Evolutionary conservation across 169 alveolate species (phyloP).

Genomic region (Cryptosporidium sp.): DNA sequence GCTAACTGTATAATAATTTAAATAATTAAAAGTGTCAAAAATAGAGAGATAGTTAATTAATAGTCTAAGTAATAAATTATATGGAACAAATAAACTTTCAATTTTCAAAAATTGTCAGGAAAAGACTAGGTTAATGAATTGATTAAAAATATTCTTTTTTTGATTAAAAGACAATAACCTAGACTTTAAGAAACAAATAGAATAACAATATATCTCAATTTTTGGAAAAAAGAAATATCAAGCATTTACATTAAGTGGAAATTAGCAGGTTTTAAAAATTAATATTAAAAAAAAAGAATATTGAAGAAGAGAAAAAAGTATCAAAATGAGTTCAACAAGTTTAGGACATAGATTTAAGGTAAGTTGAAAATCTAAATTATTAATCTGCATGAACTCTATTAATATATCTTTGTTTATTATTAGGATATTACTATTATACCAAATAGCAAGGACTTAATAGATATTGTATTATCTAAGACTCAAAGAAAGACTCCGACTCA

Average conservation of each 20-base stretch:
- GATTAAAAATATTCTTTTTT: neutral
- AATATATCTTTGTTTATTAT: neutral
- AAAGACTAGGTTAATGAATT: slow-evolving; percentile 34
- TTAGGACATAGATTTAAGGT: slow-evolving; percentile 76
- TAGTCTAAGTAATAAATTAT: neutral
- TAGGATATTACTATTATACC: slow-evolving; percentile 93
- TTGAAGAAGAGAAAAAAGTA: neutral
- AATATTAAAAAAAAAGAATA: neutral
- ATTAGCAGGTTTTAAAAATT: neutral
- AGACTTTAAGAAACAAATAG: neutral
- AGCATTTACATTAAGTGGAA: neutral
- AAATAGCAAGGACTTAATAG: slow-evolving; percentile 92
- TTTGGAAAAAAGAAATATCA: neutral
- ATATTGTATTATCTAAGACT: slow-evolving; percentile 95
- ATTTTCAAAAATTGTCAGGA: slow-evolving; percentile 14
- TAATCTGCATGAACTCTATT: neutral
- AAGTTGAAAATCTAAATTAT: slow-evolving; percentile 6
- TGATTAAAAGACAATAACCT: neutral
- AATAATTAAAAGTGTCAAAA: neutral
- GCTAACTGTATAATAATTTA: neutral
- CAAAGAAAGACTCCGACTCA: slow-evolving; percentile 99
- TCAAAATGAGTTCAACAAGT: slow-evolving; percentile 65
- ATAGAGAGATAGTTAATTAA: neutral
- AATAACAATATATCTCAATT: neutral
- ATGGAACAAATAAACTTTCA: neutral